Base-by-base conservation (phyloP, 345 rosid species). In the Acer negundo region DNA sequence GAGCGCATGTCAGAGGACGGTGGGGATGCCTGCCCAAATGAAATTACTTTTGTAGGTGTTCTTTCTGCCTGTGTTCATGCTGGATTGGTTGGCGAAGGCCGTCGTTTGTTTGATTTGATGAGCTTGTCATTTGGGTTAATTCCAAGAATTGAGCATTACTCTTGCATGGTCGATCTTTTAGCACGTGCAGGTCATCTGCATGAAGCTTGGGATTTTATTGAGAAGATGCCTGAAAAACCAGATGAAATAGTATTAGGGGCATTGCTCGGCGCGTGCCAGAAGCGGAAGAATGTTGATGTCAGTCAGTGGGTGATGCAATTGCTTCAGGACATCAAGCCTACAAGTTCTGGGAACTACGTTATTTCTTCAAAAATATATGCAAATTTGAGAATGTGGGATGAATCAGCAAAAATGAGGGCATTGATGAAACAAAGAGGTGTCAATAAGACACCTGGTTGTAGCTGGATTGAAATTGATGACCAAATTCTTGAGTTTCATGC, bases 61-160 rank as follows among this genome's bases (percentile, higher is more conserved):
- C 97, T 93, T 69, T 91, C 97, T 75, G 97, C 98, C 24, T 95
- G 97, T 79, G 98, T 93, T 55, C 98, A 95, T 80, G 91, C 86
- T 22, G 97, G 98, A 80, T 78, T 95, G 80, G 94, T 93, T 55
- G 80, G 86, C 73, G 90, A 88, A 73, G 97, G 97, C 47, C 86
- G 83, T 74, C 74, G 68, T 24, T 75, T 88, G 59, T 95, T 90
- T 88, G 70, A 86, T 76, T 65, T 87, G 83, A 95, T 93, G 97
- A 86, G 75, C 62, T 77, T 76, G 0, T 70, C 80, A 38, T 95
- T 84, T 80, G 97, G 98, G 65, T 81, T 95, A 83, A 88, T 83
- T 20, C 98, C 97, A 7, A 91, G 86, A 79, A 84, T 91, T 51
- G 97, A 93, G 90, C 97, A 95, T 83, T 90, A 85, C 85, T 88